Evolutionary conservation across 2,329 filamentous ascomycete genomes (phyloP), one percentile per base, ranked within the genome.

Genomic region (Monascus ruber): DNA sequence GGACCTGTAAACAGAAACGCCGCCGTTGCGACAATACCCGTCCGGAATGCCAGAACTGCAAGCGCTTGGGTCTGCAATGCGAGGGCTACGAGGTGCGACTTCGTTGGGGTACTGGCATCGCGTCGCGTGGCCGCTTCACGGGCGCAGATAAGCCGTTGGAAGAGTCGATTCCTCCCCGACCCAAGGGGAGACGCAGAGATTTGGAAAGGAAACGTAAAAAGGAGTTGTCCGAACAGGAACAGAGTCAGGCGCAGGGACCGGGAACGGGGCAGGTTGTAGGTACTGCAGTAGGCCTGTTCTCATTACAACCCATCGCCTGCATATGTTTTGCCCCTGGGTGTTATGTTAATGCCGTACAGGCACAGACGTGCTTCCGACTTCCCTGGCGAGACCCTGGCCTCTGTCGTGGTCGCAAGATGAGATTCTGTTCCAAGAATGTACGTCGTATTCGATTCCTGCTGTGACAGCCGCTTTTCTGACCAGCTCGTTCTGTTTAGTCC

Each of bases 21-120:
- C 49, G 55, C 4, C 50, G 52, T 34, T 59, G 56, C 41, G 55
- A 59, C 35, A 46, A 47, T 5, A 28, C 43, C 5, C 52, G 48
- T 4, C 55, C 56, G 3, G 38, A 36, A 5, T 59, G 56, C 37
- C 39, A 43, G 26, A 46, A 43, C 26, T 58, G 55, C 32, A 10
- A 33, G 4, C 41, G 50, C 8, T 53, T 51, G 3, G 51, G 53
- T 1, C 26, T 53, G 0, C 11, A 38, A 2, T 59, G 56, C 28
- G 55, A 59, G 38, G 56, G 56, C 1, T 59, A 59, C 31, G 54
- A 54, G 11, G 42, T 58, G 6, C 47, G 56, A 31, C 39, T 59
- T 26, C 52, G 49, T 17, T 58, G 55, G 56, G 54, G 51, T 3
- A 41, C 45, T 24, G 56, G 56, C 0, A 52, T 59, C 43, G 56